phyloP scores from a whole-genome alignment of 208 protist genomes.

The Wallacemonas collosoma region DNA sequence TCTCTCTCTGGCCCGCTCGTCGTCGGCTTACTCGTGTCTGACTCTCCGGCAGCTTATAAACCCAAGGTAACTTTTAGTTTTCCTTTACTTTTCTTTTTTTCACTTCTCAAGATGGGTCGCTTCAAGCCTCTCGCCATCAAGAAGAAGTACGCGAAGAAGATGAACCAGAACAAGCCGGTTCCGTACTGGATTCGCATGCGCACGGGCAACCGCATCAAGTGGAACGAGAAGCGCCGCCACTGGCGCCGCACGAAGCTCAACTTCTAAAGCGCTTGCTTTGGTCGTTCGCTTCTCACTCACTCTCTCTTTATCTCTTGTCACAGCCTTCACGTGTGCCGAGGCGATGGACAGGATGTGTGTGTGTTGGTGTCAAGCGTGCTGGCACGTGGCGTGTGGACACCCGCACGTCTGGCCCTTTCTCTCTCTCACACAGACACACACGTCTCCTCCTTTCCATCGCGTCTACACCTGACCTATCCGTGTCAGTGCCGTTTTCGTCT shows the following conservation, averaged over 20 bases:
- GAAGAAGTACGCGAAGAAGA: constrained; percentile 95
- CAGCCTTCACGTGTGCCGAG: background rate
- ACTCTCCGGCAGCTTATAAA: background rate
- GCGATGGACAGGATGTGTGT: too few relatives aligned
- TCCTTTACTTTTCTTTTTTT: constrained; percentile 19
- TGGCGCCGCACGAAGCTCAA: constrained; percentile 96
- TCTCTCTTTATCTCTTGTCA: constrained; percentile 25
- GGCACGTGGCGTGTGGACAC: too few relatives aligned
- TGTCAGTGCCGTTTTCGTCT: too few relatives aligned
- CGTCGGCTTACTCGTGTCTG: too few relatives aligned
- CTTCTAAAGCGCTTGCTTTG: constrained; percentile 56
- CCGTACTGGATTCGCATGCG: constrained; percentile 94
- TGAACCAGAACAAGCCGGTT: constrained; percentile 93
- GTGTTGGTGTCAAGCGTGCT: too few relatives aligned
- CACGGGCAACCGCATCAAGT: constrained; percentile 93
- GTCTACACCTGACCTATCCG: too few relatives aligned
- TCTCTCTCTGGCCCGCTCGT: too few relatives aligned
- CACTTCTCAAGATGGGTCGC: constrained; percentile 67
- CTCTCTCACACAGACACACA: too few relatives aligned
- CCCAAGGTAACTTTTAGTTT: background rate
- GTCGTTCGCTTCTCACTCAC: constrained; percentile 1
- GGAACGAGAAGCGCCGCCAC: constrained; percentile 96
- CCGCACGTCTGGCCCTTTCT: too few relatives aligned
- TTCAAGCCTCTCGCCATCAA: constrained; percentile 93
- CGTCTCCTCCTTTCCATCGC: too few relatives aligned